Conservation (phyloP, 1,284 basidiomycete species). For the Irpex sp. region DNA sequence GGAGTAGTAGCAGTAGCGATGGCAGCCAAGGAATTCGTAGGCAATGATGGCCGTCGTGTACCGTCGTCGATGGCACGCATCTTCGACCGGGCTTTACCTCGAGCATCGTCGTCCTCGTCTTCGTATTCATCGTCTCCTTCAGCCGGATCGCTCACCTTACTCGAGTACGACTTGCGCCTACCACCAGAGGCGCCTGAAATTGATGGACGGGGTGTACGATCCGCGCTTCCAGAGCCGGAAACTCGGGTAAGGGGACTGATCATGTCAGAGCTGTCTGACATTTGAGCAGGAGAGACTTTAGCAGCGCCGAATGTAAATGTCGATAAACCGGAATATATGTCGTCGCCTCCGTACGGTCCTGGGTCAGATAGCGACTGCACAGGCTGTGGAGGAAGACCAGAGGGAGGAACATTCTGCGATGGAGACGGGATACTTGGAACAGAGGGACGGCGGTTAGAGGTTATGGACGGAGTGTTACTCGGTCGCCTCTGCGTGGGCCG, state of each 20-base stretch:
- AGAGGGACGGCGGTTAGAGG: conserved; percentile 19
- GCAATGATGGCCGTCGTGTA: conserved; percentile 40
- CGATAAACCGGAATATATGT: conserved; percentile 35
- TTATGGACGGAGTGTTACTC: conserved; percentile 21
- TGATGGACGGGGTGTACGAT: conserved; percentile 35
- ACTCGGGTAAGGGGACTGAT: conserved; percentile 30
- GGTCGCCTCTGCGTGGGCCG: conserved; percentile 22
- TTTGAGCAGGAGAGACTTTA: conserved; percentile 17
- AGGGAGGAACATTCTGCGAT: conserved; percentile 2
- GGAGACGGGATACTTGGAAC: conserved; percentile 12
- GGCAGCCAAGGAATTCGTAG: conserved; percentile 28
- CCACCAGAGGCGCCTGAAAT: conserved; percentile 26
- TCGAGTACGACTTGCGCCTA: conserved; percentile 16
- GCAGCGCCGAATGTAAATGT: conserved; percentile 39
- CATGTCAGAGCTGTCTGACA: conserved; percentile 22
- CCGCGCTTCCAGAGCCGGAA: conserved; percentile 20
- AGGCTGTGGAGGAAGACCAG: conserved; percentile 5
- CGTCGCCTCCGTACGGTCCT: conserved; percentile 22
- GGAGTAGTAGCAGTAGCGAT: conserved; percentile 7
- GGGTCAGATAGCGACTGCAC: conserved; percentile 18
- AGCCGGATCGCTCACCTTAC: conserved; percentile 15
- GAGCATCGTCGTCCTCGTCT: conserved; percentile 32
- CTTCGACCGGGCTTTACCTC: conserved; percentile 34
- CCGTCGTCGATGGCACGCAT: conserved; percentile 47
- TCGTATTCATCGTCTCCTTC: conserved; percentile 26